phyloP scores from a whole-genome alignment of 257 asterid species.

The Solanum phureja region DNA sequence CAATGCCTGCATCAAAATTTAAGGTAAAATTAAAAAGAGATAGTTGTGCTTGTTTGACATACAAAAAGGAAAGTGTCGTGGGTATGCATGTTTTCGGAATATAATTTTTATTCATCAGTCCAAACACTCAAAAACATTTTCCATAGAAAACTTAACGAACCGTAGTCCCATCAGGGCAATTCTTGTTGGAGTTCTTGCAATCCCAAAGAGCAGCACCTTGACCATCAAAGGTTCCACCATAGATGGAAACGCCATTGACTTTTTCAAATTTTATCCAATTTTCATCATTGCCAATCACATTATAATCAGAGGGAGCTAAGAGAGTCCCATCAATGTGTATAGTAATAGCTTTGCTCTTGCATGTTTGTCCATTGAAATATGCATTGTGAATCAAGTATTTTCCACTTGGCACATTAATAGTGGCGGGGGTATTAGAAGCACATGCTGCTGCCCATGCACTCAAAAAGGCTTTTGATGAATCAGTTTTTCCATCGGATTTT shows the following conservation, averaged over 20 bases:
- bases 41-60: too few species aligned
- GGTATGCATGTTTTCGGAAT: too few species aligned
- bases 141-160: not conserved
- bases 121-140: not conserved
- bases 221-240: not conserved
- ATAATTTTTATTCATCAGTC: too few species aligned
- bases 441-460: too few species aligned
- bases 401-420: too few species aligned
- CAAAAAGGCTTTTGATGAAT: too few species aligned
- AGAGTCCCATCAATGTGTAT: not conserved
- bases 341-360: too few species aligned
- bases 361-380: not conserved
- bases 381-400: not conserved
- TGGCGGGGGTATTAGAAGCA: too few species aligned
- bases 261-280: not conserved
- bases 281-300: not conserved
- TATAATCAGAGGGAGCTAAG: not conserved
- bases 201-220: not conserved
- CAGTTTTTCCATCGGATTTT: too few species aligned
- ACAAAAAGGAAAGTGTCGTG: too few species aligned
- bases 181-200: not conserved
- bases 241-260: not conserved
- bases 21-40: too few species aligned
- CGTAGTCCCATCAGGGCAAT: not conserved
- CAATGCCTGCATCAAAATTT: too few species aligned